Evolutionary conservation across 768 basidiomycete genomes (phyloP).

Genomic region (Mycena kentingensis): DNA sequence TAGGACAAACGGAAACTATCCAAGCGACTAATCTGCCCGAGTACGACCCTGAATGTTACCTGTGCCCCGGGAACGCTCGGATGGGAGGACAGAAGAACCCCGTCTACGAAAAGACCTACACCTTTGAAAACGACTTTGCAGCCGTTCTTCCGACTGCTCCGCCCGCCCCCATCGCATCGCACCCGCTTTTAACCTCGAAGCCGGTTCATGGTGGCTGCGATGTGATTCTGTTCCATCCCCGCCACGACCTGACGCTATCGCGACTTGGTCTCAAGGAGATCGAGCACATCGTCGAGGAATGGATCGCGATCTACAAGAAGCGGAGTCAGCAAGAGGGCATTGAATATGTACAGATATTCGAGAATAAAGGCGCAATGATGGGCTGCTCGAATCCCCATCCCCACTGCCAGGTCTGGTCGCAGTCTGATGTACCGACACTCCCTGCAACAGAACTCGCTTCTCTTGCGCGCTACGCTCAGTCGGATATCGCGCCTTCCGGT

Average conservation of each 20-base stretch:
- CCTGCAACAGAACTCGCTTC: constrained; percentile 67
- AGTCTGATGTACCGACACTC: constrained; percentile 69
- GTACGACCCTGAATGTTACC: constrained; percentile 77
- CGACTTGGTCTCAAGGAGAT: constrained; percentile 62
- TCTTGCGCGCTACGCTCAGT: constrained; percentile 50
- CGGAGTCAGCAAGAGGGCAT: constrained; percentile 69
- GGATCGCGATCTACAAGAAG: constrained; percentile 64
- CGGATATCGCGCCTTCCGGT: constrained; percentile 35
- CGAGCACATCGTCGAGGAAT: constrained; percentile 64
- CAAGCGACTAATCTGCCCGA: constrained; percentile 52
- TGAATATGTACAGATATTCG: constrained; percentile 86
- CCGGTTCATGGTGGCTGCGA: constrained; percentile 85
- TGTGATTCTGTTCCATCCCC: constrained; percentile 83
- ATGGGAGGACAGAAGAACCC: constrained; percentile 73
- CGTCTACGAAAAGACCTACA: constrained; percentile 62
- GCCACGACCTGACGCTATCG: constrained; percentile 84
- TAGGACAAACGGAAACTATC: constrained; percentile 78
- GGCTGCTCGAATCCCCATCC: constrained; percentile 95
- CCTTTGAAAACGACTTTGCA: constrained; percentile 84
- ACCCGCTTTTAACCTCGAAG: constrained; percentile 63
- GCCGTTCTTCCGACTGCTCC: constrained; percentile 69
- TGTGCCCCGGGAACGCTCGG: constrained; percentile 84
- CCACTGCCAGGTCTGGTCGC: constrained; percentile 88
- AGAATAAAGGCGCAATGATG: constrained; percentile 96
- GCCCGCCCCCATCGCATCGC: constrained; percentile 52